Evolutionary conservation across 208 protist genomes (phyloP), one percentile per base, ranked within the genome.

Genomic region (Trypanosomatidae sp.): DNA sequence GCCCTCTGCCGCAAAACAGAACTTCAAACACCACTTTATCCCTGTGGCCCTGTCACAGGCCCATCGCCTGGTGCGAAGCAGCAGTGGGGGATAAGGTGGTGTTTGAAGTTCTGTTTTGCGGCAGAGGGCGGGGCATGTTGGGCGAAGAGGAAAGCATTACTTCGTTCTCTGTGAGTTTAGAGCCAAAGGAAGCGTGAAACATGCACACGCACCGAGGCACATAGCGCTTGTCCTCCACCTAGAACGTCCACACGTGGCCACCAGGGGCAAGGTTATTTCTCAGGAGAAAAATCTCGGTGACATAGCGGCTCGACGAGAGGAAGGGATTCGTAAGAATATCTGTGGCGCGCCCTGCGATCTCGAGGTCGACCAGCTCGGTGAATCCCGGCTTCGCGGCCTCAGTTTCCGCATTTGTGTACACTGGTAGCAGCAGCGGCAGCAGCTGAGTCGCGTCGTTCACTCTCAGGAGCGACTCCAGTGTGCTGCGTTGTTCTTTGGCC

Each of bases 231-330:
- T 28, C 30, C 58, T n/a, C 58, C 58, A 15, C 10, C 58, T 74
- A 92, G 50, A 92, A 88, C 33, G 84, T 77, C 77, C 80, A 84
- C 6, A 92, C 56, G 22, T 67, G 60, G 17, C 50, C 58, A 15
- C 25, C 36, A 13, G 83, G 68, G 9, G 52, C 74, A 12, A 92
- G 50, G 7, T 70, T 53, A 67, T 89, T 46, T 9, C 77, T 64
- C 5, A 92, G 81, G 53, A 90, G 65, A 60, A 83, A 92, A 22
- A 56, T 60, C 68, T 92, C 88, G 47, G 84, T 60, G 9, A 85
- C 82, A 59, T 86, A 84, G 47, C 79, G 80, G 53, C 85, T 87
- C 0, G 81, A 19, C 0, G 33, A 44, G 22, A 86, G 44, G 39
- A 82, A 92, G 2, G 85, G 77, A 67, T 67, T 87, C 10, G 90